Evolutionary conservation across 1,139 yeast genomes (phyloP).

Genomic region (Lodderomyces jiufengensis): DNA sequence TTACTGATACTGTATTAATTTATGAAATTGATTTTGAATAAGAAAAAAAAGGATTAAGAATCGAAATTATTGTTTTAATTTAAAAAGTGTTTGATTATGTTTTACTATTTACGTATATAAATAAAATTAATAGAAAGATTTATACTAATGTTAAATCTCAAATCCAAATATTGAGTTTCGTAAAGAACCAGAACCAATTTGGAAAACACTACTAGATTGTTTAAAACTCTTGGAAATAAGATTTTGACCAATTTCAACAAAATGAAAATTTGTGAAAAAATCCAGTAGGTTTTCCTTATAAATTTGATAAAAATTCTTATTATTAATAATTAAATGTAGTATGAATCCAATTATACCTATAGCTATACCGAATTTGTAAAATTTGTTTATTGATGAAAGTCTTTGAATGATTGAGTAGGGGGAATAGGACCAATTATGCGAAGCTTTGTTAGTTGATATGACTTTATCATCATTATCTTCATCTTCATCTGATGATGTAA

Average conservation of each 20-base stretch:
- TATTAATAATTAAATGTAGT: conserved; percentile 32
- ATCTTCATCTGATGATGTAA: conserved; percentile 1
- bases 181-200: conserved; percentile 33
- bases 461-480: conserved; percentile 14
- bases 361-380: conserved; percentile 37
- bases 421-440: no score
- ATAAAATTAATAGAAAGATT: no score
- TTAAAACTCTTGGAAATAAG: background rate
- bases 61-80: no score
- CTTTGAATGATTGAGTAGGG: conserved; percentile 9
- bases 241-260: no score
- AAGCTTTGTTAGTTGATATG: no score
- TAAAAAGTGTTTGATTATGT: no score
- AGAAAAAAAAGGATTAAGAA: no score
- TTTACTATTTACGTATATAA: no score
- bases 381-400: conserved; percentile 13
- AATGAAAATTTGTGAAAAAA: no score
- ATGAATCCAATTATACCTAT: conserved; percentile 42
- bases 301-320: conserved; percentile 13
- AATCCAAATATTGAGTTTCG: conserved; percentile 19
- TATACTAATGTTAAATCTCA: background rate
- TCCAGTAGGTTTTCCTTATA: no score
- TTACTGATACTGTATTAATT: conserved; percentile 75
- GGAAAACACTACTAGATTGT: conserved; percentile 19
- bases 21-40: conserved; percentile 61